These are phyloP conservation scores for Strigomonas culicis DNA, from an alignment of 208 protist genomes.

Conservation along the genomic window DNA sequence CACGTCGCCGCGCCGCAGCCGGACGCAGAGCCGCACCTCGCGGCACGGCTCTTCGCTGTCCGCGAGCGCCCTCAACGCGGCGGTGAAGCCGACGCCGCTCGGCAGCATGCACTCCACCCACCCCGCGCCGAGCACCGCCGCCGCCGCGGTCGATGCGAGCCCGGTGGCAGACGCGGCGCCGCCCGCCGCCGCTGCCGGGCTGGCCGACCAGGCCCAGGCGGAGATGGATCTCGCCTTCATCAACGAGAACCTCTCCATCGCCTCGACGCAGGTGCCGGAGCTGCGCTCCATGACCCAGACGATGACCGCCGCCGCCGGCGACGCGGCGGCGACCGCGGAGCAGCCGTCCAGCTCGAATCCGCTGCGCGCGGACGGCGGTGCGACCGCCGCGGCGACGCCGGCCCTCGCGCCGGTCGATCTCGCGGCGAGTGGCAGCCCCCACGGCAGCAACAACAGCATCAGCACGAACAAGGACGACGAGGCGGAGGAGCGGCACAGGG, in stretches of 20 bases:
- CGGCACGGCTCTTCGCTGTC: too few relatives aligned
- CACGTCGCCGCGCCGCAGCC: too few relatives aligned
- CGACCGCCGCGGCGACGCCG: too few relatives aligned
- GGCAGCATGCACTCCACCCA: too few relatives aligned
- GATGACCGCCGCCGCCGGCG: not conserved
- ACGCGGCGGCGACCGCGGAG: not conserved
- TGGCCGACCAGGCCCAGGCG: not conserved
- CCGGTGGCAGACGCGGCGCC: not conserved
- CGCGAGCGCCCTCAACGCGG: too few relatives aligned
- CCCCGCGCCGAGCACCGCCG: not conserved
- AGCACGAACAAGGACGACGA: not conserved
- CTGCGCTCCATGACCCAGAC: not conserved
- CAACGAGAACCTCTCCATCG: slow-evolving; percentile 15
- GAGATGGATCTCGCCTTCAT: slow-evolving; percentile 12
- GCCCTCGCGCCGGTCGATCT: too few relatives aligned
- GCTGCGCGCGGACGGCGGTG: not conserved
- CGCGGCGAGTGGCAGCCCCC: too few relatives aligned
- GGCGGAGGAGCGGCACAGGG: too few relatives aligned
- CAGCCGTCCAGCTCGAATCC: not conserved
- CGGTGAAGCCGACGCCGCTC: too few relatives aligned
- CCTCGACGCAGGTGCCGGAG: slow-evolving; percentile 19
- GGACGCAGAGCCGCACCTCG: too few relatives aligned
- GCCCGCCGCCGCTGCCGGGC: not conserved
- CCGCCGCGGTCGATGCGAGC: not conserved
- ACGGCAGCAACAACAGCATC: too few relatives aligned